Base-by-base conservation (phyloP, 768 basidiomycete species). In the Coprinellus micaceus region DNA sequence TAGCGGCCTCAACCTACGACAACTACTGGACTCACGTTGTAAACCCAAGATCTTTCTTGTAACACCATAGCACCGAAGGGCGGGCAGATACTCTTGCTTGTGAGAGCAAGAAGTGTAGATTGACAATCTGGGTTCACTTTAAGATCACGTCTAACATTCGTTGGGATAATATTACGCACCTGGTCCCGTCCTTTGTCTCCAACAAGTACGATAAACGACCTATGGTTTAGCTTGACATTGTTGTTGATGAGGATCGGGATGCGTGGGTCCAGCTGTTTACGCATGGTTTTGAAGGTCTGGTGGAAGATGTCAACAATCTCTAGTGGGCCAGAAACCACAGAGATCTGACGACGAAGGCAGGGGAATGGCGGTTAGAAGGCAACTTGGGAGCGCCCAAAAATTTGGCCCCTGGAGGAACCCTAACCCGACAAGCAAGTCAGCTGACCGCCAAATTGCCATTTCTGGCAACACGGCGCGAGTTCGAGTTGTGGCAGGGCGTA, bases 31-130 rank as follows among this genome's bases (percentile, higher is more conserved):
- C 84, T 61, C 63, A 89, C 91, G 83, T 94, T 9, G 94, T 94
- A 66, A 99, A 99, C 0, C 95, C 96, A 0, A 99, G 79, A 37
- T 98, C 95, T 68, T 98, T 98, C 75, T 97, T 98, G 79, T 99
- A 99, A 64, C 94, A 97, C 97, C 97, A 99, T 58, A 98, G 74
- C 1, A 97, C 94, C 6, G 89, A 91, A 1, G 94, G 94, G 15
- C 94, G 79, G 3, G 92, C 89, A 21, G 91, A 94, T 2, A 94
- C 86, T 53, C 89, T 82, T 13, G 90, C 89, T 69, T 98, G 95
- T 0, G 94, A 94, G 17, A 99, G 82, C 45, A 99, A 69, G 70
- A 91, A 98, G 71, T 99, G 96, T 26, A 99, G 78, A 69, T 98
- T 98, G 53, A 98, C 95, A 50, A 96, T 84, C 85, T 94, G 64